Conservation (phyloP, 805 yeast genomes). For the Wickerhamomyces bisporus region DNA sequence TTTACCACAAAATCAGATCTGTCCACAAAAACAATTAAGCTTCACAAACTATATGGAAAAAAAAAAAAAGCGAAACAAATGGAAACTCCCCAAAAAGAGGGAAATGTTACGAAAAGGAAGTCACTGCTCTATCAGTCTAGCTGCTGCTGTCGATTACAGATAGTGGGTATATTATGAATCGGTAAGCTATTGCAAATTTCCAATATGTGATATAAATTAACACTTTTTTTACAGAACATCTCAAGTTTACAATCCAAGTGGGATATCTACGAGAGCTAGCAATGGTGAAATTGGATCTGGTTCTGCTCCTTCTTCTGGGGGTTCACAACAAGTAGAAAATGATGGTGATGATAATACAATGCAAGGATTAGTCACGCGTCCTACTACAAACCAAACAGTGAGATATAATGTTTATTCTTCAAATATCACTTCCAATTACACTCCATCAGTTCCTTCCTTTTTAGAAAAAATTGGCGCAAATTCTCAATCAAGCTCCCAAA, state of each 20-base stretch:
- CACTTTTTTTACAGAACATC: background rate
- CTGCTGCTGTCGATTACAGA: no score
- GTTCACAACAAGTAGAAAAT: constrained; percentile 4
- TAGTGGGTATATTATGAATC: no score
- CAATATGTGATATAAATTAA: background rate
- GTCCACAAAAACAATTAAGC: no score
- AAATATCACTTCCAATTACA: constrained; percentile 7
- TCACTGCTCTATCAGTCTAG: no score
- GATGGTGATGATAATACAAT: constrained; percentile 12
- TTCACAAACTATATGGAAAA: no score
- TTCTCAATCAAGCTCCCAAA: constrained; percentile 21
- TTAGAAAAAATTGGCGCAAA: constrained; percentile 19
- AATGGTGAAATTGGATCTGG: background rate
- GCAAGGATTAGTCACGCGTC: constrained; percentile 15
- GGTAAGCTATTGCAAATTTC: background rate
- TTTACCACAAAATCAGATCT: no score
- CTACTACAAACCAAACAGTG: constrained; percentile 8
- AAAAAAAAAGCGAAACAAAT: no score
- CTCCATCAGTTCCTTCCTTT: constrained; percentile 19
- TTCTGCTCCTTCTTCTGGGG: constrained; percentile 4
- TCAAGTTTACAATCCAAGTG: constrained; percentile 12
- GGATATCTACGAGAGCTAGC: constrained; percentile 12
- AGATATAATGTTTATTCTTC: constrained; percentile 11
- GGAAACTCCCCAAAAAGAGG: background rate
- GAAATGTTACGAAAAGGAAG: no score